phyloP scores from a whole-genome alignment of 2,329 filamentous ascomycete species.

The Talaromyces sp. region DNA sequence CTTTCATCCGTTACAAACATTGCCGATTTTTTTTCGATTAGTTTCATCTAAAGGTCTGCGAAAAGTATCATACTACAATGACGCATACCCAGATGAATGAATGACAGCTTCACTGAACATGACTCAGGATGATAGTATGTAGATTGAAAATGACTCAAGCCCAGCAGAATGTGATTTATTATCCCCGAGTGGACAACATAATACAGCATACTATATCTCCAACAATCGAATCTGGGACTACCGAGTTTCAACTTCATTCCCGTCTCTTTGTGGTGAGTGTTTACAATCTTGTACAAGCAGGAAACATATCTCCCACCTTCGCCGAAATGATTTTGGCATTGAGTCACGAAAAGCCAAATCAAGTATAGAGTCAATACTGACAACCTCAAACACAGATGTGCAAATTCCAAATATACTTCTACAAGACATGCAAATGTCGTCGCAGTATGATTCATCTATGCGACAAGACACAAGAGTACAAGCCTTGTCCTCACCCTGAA shows the following conservation, averaged over 20 bases:
- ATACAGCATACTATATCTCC: not conserved
- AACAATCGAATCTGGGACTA: not conserved
- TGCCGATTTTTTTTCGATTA: not conserved
- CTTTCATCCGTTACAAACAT: not conserved
- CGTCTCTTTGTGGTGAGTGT: not conserved
- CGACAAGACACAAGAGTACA: not conserved
- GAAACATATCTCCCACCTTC: not conserved
- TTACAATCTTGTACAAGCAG: not conserved
- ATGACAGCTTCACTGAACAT: not conserved
- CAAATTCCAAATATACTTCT: not conserved
- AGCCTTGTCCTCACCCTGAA: not conserved
- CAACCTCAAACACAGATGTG: not conserved
- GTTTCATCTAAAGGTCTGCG: not conserved
- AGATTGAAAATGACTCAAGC: not conserved
- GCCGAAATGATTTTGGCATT: not conserved
- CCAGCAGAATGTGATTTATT: no score
- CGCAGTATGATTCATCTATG: slow-evolving; percentile 1
- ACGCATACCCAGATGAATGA: not conserved
- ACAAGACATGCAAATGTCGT: slow-evolving; percentile 1
- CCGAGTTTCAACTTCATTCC: not conserved
- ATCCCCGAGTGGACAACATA: no score
- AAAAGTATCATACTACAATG: not conserved
- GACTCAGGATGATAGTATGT: not conserved
- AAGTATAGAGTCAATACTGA: not conserved
- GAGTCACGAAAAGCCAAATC: not conserved